Evolutionary conservation across 352 stramenopile species (phyloP).

Genomic region (Phytophthora fragariaefolia): DNA sequence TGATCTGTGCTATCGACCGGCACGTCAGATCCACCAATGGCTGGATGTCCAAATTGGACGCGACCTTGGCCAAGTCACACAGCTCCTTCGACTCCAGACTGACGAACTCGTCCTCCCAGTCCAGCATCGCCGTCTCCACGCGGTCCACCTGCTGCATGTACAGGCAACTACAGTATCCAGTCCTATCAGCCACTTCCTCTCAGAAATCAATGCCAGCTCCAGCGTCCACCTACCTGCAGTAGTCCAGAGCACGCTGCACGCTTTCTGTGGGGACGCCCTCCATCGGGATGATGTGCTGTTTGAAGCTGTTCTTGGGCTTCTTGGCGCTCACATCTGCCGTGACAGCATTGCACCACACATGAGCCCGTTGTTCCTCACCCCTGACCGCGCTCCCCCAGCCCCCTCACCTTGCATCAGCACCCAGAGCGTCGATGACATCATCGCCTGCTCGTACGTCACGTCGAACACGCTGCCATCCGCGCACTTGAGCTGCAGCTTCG

Average conservation of each 20-base stretch:
- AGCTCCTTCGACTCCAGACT: slow-evolving; percentile 80
- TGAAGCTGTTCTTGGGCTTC: slow-evolving; percentile 55
- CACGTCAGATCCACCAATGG: slow-evolving; percentile 82
- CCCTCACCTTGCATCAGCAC: slow-evolving; percentile 70
- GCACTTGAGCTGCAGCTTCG: slow-evolving; percentile 81
- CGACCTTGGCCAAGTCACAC: slow-evolving; percentile 81
- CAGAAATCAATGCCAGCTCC: background rate
- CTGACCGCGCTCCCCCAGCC: background rate
- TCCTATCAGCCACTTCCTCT: background rate
- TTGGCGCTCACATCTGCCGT: slow-evolving; percentile 56
- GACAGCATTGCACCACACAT: slow-evolving; percentile 17
- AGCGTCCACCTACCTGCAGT: slow-evolving; percentile 58
- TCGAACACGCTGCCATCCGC: slow-evolving; percentile 71
- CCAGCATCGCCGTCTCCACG: slow-evolving; percentile 54
- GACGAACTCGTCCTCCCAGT: slow-evolving; percentile 76
- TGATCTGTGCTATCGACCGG: slow-evolving; percentile 84
- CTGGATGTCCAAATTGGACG: slow-evolving; percentile 84
- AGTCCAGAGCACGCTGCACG: slow-evolving; percentile 74
- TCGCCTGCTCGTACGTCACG: slow-evolving; percentile 83
- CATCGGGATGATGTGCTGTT: slow-evolving; percentile 78
- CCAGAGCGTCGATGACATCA: slow-evolving; percentile 89
- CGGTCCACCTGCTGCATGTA: slow-evolving; percentile 83
- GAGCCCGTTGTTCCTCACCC: background rate
- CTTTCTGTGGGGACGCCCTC: slow-evolving; percentile 77
- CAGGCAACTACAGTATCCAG: slow-evolving; percentile 52